Evolutionary conservation across 305 asterid species (phyloP).

Genomic region (Plantago coronopus): DNA sequence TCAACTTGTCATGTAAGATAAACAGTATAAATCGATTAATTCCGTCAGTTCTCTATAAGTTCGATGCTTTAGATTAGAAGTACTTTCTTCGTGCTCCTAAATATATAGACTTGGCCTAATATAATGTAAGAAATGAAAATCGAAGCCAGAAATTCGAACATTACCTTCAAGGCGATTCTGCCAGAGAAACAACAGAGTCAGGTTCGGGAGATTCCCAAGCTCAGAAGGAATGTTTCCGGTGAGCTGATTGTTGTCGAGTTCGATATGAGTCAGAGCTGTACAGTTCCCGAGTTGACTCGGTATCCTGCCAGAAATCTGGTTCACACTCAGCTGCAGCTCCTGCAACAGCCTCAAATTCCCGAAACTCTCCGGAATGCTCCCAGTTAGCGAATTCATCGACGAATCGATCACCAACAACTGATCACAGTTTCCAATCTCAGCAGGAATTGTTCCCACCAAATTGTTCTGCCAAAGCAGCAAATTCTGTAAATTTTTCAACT

Average conservation of each 20-base stretch:
- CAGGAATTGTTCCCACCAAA: slow-evolving; percentile 61
- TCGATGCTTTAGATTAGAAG: too few relatives aligned
- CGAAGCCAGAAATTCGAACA: too few relatives aligned
- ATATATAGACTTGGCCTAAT: too few relatives aligned
- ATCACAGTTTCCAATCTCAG: slow-evolving; percentile 60
- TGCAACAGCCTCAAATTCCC: slow-evolving; percentile 51
- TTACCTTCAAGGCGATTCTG: slow-evolving; percentile 66
- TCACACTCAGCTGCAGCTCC: slow-evolving; percentile 74
- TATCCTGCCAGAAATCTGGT: slow-evolving; percentile 69
- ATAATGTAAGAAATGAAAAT: too few relatives aligned
- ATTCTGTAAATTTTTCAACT: slow-evolving; percentile 43
- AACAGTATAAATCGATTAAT: too few relatives aligned
- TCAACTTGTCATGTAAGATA: too few relatives aligned
- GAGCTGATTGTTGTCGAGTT: slow-evolving; percentile 78
- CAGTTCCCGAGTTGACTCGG: slow-evolving; percentile 67
- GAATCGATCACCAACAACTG: slow-evolving; percentile 51
- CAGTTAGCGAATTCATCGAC: slow-evolving; percentile 71
- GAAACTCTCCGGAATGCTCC: slow-evolving; percentile 56
- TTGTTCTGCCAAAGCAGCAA: slow-evolving; percentile 77
- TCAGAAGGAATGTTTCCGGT: slow-evolving; percentile 75
- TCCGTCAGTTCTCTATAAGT: too few relatives aligned
- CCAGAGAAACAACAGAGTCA: slow-evolving; percentile 71
- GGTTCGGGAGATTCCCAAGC: slow-evolving; percentile 51
- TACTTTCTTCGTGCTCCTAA: too few relatives aligned
- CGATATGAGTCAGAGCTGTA: slow-evolving; percentile 59